Conservation (phyloP, 352 stramenopile species). For the Phytopythium mirpurense region DNA sequence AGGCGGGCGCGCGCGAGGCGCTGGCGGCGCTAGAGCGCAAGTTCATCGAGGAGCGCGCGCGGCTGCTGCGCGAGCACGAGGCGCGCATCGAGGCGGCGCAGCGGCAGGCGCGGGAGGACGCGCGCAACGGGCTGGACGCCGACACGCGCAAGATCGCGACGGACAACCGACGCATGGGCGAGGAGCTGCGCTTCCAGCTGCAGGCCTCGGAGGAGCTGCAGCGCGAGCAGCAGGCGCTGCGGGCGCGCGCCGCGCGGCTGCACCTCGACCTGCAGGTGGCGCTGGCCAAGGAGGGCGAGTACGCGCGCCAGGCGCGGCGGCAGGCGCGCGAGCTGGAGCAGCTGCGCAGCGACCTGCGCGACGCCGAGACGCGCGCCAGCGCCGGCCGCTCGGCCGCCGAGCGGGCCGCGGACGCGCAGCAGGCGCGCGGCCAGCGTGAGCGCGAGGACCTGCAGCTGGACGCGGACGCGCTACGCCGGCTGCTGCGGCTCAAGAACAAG, state of each 20-base stretch:
- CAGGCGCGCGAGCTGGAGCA: slow-evolving; percentile 74
- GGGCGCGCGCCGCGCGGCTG: slow-evolving; percentile 46
- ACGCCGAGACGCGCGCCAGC: slow-evolving; percentile 73
- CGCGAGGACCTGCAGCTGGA: slow-evolving; percentile 86
- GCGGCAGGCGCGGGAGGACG: slow-evolving; percentile 85
- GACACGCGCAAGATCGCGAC: slow-evolving; percentile 91
- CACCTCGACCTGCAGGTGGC: slow-evolving; percentile 75
- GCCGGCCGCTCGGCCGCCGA: slow-evolving; percentile 62
- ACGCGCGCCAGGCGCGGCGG: slow-evolving; percentile 73
- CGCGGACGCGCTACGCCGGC: slow-evolving; percentile 72
- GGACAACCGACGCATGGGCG: slow-evolving; percentile 90
- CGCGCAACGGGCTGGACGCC: slow-evolving; percentile 83
- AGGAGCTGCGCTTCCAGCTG: slow-evolving; percentile 91
- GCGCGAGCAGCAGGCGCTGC: slow-evolving; percentile 69
- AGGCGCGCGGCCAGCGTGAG: slow-evolving; percentile 46
- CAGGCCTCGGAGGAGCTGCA: slow-evolving; percentile 89
- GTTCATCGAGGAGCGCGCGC: slow-evolving; percentile 84
- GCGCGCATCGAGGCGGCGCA: slow-evolving; percentile 84
- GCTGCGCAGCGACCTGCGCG: slow-evolving; percentile 61
- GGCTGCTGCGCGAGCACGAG: slow-evolving; percentile 81
- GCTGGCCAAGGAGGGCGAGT: slow-evolving; percentile 83
- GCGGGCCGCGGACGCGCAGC: slow-evolving; percentile 46
- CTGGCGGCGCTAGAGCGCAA: slow-evolving; percentile 78
- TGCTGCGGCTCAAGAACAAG: slow-evolving; percentile 91
- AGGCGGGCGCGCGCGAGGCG: slow-evolving; percentile 42